Evolutionary conservation across 2,329 filamentous ascomycete species (phyloP), one percentile per base, ranked within the genome.

Genomic region (Magnaporthales sp.): DNA sequence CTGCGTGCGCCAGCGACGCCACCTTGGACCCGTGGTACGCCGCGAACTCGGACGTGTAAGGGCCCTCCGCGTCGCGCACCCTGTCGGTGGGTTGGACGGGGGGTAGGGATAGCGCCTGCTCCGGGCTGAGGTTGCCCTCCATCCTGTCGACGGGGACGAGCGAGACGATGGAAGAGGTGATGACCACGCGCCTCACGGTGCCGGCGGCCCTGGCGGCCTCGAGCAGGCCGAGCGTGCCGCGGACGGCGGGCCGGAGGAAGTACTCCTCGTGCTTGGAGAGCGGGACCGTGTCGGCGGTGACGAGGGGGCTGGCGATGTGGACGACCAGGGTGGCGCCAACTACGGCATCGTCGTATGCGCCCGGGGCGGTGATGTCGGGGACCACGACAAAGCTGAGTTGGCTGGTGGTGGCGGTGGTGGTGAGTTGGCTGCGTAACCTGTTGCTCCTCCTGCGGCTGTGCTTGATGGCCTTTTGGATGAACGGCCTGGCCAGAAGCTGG

Each of bases 1-100:
- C 74, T 15, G 75, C 74, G 4, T 73, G 72, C 5, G 72, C 67
- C 30, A 77, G 72, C 0, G 78, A 74, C 1, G 73, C 72, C 2
- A 73, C 71, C 70, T 80, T 80, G 68, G 75, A 75, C 1, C 76
- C 74, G 3, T 69, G 69, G 68, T 80, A 79, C 24, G 77, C 77
- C 6, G 71, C 73, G 46, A 77, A 71, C 63, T 72, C 70, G 66
- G 71, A 71, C 24, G 67, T 67, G 68, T 75, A 76, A 10, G 76
- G 76, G 1, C 71, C 72, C 1, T 67, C n/a, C 2, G 62, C 60
- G 65, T 68, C 58, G 5, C 67, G 63, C 5, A 69, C 63, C 31
- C 69, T 68, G 61, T 69, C 70, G 19, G 24, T 27, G n/a, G 64
- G 64, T 8, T 30, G 5, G 79, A 80, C 78, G 78, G 81, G 32